Percentiles rank a stretch among this genome's conserved stretches.
Evolutionary conservation across 2,329 filamentous ascomycete genomes (phyloP).

Genomic region (Aspergillus sojae): DNA sequence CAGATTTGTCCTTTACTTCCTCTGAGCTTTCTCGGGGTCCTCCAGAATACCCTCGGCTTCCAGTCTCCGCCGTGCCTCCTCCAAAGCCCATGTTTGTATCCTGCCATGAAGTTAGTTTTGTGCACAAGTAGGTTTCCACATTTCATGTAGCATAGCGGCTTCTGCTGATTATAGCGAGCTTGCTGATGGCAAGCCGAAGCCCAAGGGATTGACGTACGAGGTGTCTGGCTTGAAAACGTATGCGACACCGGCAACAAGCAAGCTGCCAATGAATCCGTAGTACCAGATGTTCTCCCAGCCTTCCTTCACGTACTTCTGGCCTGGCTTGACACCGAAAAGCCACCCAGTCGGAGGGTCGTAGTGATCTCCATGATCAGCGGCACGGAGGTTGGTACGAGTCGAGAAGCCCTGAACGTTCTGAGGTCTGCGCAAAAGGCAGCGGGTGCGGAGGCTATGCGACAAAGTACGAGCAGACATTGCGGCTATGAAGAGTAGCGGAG

Average conservation of each 20-base stretch:
- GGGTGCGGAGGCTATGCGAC: conserved; percentile 43
- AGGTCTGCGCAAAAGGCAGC: conserved; percentile 39
- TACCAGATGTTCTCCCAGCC: conserved; percentile 91
- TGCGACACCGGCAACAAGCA: conserved; percentile 73
- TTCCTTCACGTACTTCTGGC: conserved; percentile 93
- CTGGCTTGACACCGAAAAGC: conserved; percentile 92
- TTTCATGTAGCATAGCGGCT: neutral
- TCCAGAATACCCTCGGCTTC: conserved; percentile 92
- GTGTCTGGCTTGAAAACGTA: conserved; percentile 98
- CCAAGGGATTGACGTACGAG: conserved; percentile 68
- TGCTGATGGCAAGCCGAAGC: neutral
- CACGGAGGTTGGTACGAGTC: conserved; percentile 41
- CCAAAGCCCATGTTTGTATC: conserved; percentile 98
- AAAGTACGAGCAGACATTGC: conserved; percentile 44
- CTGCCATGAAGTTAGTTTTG: conserved; percentile 52
- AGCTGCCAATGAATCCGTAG: conserved; percentile 79
- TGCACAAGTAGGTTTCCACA: neutral
- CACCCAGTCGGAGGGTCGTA: conserved; percentile 90
- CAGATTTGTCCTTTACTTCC: conserved; percentile 48
- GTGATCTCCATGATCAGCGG: conserved; percentile 67
- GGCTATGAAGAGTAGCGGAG: conserved; percentile 23
- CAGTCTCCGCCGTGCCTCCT: conserved; percentile 92
- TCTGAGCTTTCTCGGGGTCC: conserved; percentile 66
- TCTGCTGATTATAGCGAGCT: neutral
- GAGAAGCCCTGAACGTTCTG: conserved; percentile 44